Evolutionary conservation across 2,329 filamentous ascomycete genomes (phyloP).

Genomic region (Cordyceps cicadae): DNA sequence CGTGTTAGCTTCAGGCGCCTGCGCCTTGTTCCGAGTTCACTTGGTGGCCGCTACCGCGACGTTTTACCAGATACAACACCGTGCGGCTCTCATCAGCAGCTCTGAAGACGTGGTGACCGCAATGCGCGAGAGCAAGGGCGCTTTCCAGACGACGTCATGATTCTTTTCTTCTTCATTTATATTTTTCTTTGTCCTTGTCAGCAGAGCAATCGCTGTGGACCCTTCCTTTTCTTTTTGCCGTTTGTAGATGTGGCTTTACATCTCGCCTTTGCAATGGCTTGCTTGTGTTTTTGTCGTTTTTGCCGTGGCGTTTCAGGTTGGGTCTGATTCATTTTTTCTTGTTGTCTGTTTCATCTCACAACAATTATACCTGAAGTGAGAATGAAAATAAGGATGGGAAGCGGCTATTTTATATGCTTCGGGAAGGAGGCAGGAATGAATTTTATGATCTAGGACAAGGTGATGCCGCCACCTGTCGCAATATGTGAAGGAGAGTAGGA

Average conservation of each 20-base stretch:
- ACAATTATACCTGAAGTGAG: slow-evolving; percentile 4
- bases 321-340: neutral
- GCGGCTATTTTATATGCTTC: neutral
- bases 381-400: neutral
- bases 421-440: neutral
- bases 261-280: neutral
- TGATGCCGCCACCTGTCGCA: neutral
- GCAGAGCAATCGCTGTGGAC: slow-evolving; percentile 6
- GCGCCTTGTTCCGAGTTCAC: neutral
- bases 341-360: slow-evolving; percentile 1
- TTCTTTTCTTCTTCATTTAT: neutral
- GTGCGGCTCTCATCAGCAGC: neutral
- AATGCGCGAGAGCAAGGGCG: neutral
- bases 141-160: neutral
- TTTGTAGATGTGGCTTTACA: neutral
- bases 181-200: neutral
- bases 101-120: neutral
- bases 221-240: neutral
- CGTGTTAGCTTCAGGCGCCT: neutral
- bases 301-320: slow-evolving; percentile 1
- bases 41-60: neutral
- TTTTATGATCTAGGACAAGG: slow-evolving; percentile 1
- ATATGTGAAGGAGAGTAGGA: neutral
- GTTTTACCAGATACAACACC: neutral
- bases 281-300: neutral